Evolutionary conservation across 129 eudicot genomes (phyloP).

Genomic region (Logfia minima): DNA sequence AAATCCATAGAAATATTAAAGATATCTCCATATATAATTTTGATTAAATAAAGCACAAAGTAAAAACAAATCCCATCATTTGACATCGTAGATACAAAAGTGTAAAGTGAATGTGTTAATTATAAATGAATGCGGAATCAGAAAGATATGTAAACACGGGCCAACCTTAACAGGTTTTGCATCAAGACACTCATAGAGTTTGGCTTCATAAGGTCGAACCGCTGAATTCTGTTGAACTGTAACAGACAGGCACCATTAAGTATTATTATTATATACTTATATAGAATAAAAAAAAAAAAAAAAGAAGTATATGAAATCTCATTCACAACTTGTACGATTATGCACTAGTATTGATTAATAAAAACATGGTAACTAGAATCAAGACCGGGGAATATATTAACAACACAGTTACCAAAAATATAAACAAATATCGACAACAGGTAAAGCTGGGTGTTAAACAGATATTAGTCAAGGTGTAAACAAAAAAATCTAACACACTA

Average conservation of each 20-base stretch:
- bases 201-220: conserved; percentile 58
- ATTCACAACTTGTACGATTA: background rate
- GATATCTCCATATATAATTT: background rate
- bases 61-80: background rate
- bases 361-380: background rate
- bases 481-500: background rate
- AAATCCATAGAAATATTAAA: background rate
- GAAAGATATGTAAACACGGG: background rate
- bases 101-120: background rate
- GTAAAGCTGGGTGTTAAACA: background rate
- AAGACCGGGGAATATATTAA: no score
- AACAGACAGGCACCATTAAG: conserved; percentile 30
- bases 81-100: background rate
- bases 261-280: conserved; percentile 1
- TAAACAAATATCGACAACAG: no score
- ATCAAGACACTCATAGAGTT: conserved; percentile 49
- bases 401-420: no score
- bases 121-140: background rate
- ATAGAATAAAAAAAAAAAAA: background rate
- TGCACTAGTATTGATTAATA: background rate
- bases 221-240: conserved; percentile 55
- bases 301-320: conserved; percentile 8
- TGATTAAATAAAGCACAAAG: background rate
- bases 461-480: conserved; percentile 7
- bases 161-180: conserved; percentile 61